These are phyloP conservation scores for Pseudogymnoascus sp. DNA, from an alignment of 2,329 filamentous ascomycete genomes.

Conservation along the genomic window DNA sequence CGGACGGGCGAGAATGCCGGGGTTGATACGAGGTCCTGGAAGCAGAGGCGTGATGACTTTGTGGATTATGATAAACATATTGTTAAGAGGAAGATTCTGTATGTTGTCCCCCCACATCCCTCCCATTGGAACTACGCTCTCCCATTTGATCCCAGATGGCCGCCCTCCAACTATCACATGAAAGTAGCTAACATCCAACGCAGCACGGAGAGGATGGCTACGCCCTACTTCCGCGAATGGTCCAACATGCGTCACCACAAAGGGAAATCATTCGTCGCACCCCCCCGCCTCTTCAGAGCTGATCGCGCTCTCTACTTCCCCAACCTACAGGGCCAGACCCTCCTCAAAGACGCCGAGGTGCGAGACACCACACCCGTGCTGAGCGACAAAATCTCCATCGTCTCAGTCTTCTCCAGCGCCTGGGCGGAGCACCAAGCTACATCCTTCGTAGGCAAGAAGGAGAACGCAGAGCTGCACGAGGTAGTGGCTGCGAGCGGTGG, in stretches of 20 bases:
- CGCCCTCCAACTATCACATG: neutral
- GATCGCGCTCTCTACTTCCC: conserved; percentile 87
- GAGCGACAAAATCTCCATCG: conserved; percentile 64
- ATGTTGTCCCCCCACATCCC: conserved; percentile 18
- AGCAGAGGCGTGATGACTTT: conserved; percentile 69
- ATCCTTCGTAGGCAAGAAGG: conserved; percentile 57
- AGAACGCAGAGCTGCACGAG: conserved; percentile 63
- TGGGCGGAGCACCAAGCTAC: conserved; percentile 80
- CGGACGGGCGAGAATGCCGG: conserved; percentile 74
- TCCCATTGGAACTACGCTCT: neutral
- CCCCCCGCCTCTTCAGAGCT: conserved; percentile 72
- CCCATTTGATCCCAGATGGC: neutral
- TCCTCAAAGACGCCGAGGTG: conserved; percentile 47
- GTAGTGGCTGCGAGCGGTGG: conserved; percentile 47
- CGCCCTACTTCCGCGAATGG: conserved; percentile 96
- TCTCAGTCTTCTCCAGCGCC: conserved; percentile 70
- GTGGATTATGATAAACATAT: conserved; percentile 81
- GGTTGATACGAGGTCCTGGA: conserved; percentile 57
- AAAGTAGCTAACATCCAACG: conserved; percentile 12
- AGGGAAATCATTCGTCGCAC: conserved; percentile 87
- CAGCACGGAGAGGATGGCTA: conserved; percentile 67
- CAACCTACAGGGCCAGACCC: conserved; percentile 75
- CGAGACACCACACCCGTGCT: conserved; percentile 70
- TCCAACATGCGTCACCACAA: conserved; percentile 72
- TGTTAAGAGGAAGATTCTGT: conserved; percentile 67